Evolutionary conservation across 176 grass and related monocot genomes (phyloP), one percentile per base, ranked within the genome.

Genomic region (Melocanna baccifera): DNA sequence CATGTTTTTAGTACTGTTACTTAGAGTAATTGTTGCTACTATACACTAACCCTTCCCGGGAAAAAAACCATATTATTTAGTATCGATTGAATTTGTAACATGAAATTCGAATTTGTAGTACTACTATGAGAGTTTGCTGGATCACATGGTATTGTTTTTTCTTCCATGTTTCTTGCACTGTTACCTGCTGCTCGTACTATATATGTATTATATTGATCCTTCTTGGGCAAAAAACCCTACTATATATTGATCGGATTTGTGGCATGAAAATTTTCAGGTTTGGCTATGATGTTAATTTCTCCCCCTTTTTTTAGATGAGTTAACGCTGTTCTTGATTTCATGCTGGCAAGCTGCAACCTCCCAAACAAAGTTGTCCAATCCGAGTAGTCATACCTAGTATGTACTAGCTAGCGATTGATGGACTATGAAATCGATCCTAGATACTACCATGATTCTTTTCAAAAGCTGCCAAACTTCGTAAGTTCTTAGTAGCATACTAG

Each of bases 311-410:
- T 52, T 45, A 48, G 39, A 52, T 22, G 22, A 22, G 61, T 26
- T 76, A 7, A 9, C 67, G 26, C 29, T 48, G 23, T 51, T 76
- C 39, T 82, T 87, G n/a, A 58, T 82, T 57, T 71, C 65, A 83
- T 50, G 51, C 26, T 39, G 20, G 28, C 9, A 42, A 61, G 9
- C 7, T 65, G 11, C 36, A 25, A 9, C 67, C 2, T 71, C 5
- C 7, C 50, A 42, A 41, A 51, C 2, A 4, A 81, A 67, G 34
- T 52, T 19, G 3, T 52, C 15, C 55, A 4, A 9, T 72, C 9
- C 7, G 3, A 12, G 9, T 20, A 7, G 22, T 46, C 22, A 26
- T 71, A 40, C 34, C 1, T 19, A 40, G 9, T 68, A 67, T 16
- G 13, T 16, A 20, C 15, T 36, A 66, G 37, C 15, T 36, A 66